These are phyloP conservation scores for Nemania abortiva DNA, from an alignment of 2,329 filamentous ascomycete species.

Conservation along the genomic window DNA sequence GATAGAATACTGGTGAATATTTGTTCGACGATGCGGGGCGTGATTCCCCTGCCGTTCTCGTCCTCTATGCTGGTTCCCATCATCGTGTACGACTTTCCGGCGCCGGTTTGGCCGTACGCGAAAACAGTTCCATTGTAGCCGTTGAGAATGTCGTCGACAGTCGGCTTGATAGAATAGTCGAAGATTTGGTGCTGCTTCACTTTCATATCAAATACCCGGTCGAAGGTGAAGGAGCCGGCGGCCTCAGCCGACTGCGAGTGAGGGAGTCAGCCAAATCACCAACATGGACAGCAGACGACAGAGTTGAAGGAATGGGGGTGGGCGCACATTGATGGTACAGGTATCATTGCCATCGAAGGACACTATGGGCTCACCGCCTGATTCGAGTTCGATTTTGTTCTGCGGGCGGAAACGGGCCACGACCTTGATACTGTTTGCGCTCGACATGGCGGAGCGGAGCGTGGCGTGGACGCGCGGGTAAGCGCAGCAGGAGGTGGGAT, in stretches of 20 bases:
- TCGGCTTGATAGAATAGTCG: slow-evolving; percentile 95
- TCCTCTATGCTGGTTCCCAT: slow-evolving; percentile 97
- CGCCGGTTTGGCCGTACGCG: slow-evolving; percentile 97
- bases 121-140: slow-evolving; percentile 99
- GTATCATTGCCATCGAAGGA: slow-evolving; percentile 89
- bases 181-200: slow-evolving; percentile 94
- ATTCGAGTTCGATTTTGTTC: slow-evolving; percentile 92
- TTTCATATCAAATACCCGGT: slow-evolving; percentile 95
- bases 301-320: slow-evolving; percentile 13
- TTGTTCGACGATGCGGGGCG: slow-evolving; percentile 96
- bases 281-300: neutral
- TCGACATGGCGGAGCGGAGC: slow-evolving; percentile 62
- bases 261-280: slow-evolving; percentile 45
- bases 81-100: slow-evolving; percentile 99
- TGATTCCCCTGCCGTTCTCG: slow-evolving; percentile 88
- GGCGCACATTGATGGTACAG: slow-evolving; percentile 82
- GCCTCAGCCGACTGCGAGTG: slow-evolving; percentile 80
- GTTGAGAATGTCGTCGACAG: slow-evolving; percentile 97
- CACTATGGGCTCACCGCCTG: slow-evolving; percentile 92
- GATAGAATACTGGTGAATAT: slow-evolving; percentile 96
- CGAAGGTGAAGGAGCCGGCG: slow-evolving; percentile 91
- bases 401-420: slow-evolving; percentile 98
- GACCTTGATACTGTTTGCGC: slow-evolving; percentile 80
- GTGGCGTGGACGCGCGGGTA: slow-evolving; percentile 43
- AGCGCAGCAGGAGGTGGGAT: slow-evolving; percentile 43